Conservation (phyloP, 1,284 basidiomycete species). For the Trichosporon inkin region DNA sequence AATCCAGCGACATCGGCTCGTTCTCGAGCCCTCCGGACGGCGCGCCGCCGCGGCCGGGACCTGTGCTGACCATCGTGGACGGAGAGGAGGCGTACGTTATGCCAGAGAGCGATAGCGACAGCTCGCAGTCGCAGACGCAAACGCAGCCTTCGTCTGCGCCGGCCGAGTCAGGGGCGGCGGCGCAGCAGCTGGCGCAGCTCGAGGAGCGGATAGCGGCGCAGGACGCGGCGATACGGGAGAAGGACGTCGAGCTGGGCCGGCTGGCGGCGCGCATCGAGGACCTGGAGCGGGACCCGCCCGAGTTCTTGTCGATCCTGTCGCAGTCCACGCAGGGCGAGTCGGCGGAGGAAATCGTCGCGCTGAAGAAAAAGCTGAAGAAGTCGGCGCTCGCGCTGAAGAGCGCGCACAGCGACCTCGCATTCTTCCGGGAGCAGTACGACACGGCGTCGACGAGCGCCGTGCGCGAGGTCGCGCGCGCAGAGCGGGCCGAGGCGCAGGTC, state of each 20-base stretch:
- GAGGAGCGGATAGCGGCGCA: background rate
- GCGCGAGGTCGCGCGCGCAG: slow-evolving; percentile 23
- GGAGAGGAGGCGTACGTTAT: slow-evolving; percentile 22
- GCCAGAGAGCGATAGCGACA: slow-evolving; percentile 12
- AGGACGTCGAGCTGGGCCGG: slow-evolving; percentile 7
- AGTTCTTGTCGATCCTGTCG: background rate
- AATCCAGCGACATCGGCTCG: slow-evolving; percentile 10
- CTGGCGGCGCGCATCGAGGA: background rate
- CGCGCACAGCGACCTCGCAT: slow-evolving; percentile 21
- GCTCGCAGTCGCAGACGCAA: background rate
- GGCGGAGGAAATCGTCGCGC: slow-evolving; percentile 9
- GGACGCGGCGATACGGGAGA: background rate
- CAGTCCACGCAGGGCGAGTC: background rate
- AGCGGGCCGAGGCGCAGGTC: slow-evolving; percentile 25
- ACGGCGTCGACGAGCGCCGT: slow-evolving; percentile 33
- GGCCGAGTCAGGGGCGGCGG: background rate
- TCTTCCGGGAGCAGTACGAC: slow-evolving; percentile 33
- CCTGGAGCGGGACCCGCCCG: slow-evolving; percentile 6
- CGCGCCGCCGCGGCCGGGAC: background rate
- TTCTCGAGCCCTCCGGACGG: slow-evolving; percentile 11
- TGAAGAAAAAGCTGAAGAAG: slow-evolving; percentile 15
- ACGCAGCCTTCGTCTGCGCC: background rate
- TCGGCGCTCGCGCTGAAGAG: slow-evolving; percentile 7
- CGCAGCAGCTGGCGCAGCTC: slow-evolving; percentile 1
- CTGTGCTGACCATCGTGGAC: slow-evolving; percentile 14